Evolutionary conservation across 306 rosid genomes (phyloP).

Genomic region (Geum urbanum): DNA sequence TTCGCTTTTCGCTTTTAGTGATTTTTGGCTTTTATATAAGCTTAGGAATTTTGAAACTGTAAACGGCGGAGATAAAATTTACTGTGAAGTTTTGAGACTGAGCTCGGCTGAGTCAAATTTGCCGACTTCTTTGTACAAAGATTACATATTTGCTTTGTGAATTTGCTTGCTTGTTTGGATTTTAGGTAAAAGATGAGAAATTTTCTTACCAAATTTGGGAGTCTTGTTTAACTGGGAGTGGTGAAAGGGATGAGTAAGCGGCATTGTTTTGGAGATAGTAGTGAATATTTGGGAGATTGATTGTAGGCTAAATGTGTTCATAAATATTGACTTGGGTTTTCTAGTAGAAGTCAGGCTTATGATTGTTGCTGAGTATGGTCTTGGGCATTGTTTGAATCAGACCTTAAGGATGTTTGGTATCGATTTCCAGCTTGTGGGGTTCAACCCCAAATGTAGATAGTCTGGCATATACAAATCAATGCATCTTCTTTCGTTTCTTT

Average conservation of each 20-base stretch:
- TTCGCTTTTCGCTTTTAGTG: not conserved
- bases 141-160: not conserved
- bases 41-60: slow-evolving; percentile 24
- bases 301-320: not conserved
- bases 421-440: too few species aligned
- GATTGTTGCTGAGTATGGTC: not conserved
- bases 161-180: not conserved
- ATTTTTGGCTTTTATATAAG: too few species aligned
- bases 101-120: slow-evolving; percentile 3
- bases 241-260: too few species aligned
- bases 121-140: not conserved
- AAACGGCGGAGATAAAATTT: not conserved
- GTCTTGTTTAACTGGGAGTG: not conserved
- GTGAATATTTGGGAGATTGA: not conserved
- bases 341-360: not conserved
- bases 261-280: not conserved
- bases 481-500: too few species aligned
- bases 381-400: not conserved
- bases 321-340: not conserved
- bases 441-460: not conserved
- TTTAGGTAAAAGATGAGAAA: not conserved
- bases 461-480: too few species aligned
- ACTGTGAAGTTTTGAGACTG: not conserved
- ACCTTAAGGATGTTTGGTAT: too few species aligned
- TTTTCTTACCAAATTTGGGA: not conserved